These are phyloP conservation scores for Nectriaceae sp. DNA, from an alignment of 2,329 filamentous ascomycete species.

Conservation along the genomic window DNA sequence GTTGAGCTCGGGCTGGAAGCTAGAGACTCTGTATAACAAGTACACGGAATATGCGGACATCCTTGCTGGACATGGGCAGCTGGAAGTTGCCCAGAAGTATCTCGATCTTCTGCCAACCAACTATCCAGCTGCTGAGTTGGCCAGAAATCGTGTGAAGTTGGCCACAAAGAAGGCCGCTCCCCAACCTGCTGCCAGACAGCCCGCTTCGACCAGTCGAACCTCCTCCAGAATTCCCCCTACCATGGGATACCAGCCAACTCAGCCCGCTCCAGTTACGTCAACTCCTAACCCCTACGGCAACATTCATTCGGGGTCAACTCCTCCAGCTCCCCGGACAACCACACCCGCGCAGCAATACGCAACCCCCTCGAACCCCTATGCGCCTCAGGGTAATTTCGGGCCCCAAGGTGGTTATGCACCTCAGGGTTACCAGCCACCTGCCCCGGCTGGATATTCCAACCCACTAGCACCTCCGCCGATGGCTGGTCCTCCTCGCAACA, in stretches of 20 bases:
- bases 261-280: slow-evolving; percentile 31
- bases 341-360: slow-evolving; percentile 37
- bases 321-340: slow-evolving; percentile 8
- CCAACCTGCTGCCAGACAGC: slow-evolving; percentile 24
- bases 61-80: slow-evolving; percentile 83
- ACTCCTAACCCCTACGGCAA: slow-evolving; percentile 43
- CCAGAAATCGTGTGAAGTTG: slow-evolving; percentile 80
- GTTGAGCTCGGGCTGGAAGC: slow-evolving; percentile 81
- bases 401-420: slow-evolving; percentile 24
- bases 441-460: slow-evolving; percentile 40
- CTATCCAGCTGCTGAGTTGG: slow-evolving; percentile 85
- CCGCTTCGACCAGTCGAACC: slow-evolving; percentile 33
- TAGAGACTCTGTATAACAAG: slow-evolving; percentile 85
- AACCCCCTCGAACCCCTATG: slow-evolving; percentile 39
- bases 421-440: slow-evolving; percentile 58
- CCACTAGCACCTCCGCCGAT: slow-evolving; percentile 36
- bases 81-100: slow-evolving; percentile 87
- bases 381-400: slow-evolving; percentile 28
- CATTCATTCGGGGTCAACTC: slow-evolving; percentile 36
- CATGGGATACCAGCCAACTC: slow-evolving; percentile 52
- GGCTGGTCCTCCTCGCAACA: slow-evolving; percentile 54
- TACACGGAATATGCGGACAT: slow-evolving; percentile 98
- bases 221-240: slow-evolving; percentile 43
- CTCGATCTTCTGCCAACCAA: slow-evolving; percentile 80
- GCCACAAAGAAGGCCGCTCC: slow-evolving; percentile 63